Conservation (phyloP, 805 yeast species). For the Dipodascus albidus region DNA sequence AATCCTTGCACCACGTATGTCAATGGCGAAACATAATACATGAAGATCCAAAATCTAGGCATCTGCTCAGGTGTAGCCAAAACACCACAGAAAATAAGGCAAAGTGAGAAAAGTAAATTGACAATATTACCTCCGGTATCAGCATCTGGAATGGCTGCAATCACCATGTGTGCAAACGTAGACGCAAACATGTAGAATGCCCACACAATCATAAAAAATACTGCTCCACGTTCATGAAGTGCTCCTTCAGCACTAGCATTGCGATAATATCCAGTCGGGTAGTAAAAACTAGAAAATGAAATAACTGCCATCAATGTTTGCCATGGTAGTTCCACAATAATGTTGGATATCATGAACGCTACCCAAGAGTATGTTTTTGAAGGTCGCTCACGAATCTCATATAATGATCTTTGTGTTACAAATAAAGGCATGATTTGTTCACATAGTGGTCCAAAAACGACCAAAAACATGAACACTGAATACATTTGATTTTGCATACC, state of each 20-base stretch:
- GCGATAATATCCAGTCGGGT: slow-evolving; percentile 54
- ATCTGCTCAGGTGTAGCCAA: slow-evolving; percentile 39
- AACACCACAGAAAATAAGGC: slow-evolving; percentile 70
- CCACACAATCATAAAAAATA: slow-evolving; percentile 28
- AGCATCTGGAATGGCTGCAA: slow-evolving; percentile 47
- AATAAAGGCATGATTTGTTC: slow-evolving; percentile 57
- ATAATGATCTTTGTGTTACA: slow-evolving; percentile 48
- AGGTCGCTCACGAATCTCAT: slow-evolving; percentile 64
- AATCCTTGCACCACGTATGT: slow-evolving; percentile 52
- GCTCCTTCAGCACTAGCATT: slow-evolving; percentile 41
- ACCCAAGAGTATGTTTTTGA: slow-evolving; percentile 62
- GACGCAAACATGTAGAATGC: slow-evolving; percentile 38
- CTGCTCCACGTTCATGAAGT: slow-evolving; percentile 31
- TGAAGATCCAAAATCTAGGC: slow-evolving; percentile 73
- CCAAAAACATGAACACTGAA: slow-evolving; percentile 56
- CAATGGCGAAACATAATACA: slow-evolving; percentile 64
- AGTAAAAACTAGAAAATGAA: slow-evolving; percentile 48
- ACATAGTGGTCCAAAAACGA: slow-evolving; percentile 41
- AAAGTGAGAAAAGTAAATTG: slow-evolving; percentile 45
- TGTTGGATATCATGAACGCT: slow-evolving; percentile 49
- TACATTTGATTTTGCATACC: slow-evolving; percentile 74
- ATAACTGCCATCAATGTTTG: slow-evolving; percentile 49
- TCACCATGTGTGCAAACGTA: slow-evolving; percentile 23
- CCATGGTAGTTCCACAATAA: slow-evolving; percentile 60
- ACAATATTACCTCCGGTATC: slow-evolving; percentile 57